These are phyloP conservation scores for Fusarium napiforme DNA, from an alignment of 2,329 filamentous ascomycete genomes.

Conservation along the genomic window DNA sequence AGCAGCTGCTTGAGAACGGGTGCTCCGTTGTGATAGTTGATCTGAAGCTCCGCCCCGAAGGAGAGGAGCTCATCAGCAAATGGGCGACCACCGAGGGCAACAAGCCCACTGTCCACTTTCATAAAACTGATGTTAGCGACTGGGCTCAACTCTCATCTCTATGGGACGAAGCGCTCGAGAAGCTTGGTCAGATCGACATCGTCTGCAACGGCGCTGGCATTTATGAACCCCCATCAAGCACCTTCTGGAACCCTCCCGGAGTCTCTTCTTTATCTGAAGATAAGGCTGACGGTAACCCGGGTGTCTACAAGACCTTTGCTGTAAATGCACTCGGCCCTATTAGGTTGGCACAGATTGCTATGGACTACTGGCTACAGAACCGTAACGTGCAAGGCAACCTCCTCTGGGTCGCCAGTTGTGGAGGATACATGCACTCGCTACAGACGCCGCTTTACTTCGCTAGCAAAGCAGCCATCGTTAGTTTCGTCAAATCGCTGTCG, in stretches of 20 bases:
- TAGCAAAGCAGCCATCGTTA: conserved; percentile 29
- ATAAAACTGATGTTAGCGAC: conserved; percentile 43
- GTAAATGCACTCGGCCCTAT: conserved; percentile 45
- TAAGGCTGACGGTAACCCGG: conserved; percentile 14
- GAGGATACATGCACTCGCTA: conserved; percentile 43
- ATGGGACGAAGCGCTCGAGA: conserved; percentile 52
- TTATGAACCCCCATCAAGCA: conserved; percentile 44
- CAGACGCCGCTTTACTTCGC: conserved; percentile 40
- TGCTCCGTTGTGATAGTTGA: conserved; percentile 9
- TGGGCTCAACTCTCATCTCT: conserved; percentile 40
- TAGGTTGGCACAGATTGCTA: conserved; percentile 44
- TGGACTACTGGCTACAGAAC: conserved; percentile 47
- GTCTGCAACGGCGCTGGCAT: conserved; percentile 73
- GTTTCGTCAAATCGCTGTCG: conserved; percentile 19
- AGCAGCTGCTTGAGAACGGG: background rate
- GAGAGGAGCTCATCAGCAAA: background rate
- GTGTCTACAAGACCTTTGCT: conserved; percentile 41
- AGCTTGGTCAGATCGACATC: conserved; percentile 67
- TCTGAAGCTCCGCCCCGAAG: background rate
- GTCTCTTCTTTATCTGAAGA: conserved; percentile 34
- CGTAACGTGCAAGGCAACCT: conserved; percentile 32
- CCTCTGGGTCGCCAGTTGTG: conserved; percentile 43
- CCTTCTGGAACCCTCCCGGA: conserved; percentile 44
- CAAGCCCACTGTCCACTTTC: conserved; percentile 12
- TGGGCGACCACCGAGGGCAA: background rate